Percentiles rank a stretch among this genome's conserved stretches.
Conservation (phyloP, 352 stramenopile genomes). For the Phytophthora crassamura region DNA sequence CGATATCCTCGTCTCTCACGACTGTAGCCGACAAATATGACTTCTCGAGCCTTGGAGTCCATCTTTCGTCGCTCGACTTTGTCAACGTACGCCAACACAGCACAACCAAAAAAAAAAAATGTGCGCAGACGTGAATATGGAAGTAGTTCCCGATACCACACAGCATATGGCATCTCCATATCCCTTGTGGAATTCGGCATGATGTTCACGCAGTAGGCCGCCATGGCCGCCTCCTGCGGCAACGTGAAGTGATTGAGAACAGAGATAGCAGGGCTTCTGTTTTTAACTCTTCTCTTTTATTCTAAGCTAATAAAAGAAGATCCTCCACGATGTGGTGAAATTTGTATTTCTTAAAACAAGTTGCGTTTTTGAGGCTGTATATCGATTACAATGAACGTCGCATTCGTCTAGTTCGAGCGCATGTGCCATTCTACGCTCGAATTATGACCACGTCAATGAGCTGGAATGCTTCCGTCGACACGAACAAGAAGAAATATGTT, state of each 20-base stretch:
- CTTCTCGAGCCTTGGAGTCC: conserved; percentile 6
- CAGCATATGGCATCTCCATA: conserved; percentile 16
- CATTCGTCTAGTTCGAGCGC: too few species aligned
- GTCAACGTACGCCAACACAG: conserved; percentile 10
- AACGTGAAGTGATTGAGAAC: conserved; percentile 26
- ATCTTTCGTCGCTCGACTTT: conserved; percentile 6
- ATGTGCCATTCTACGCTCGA: too few species aligned
- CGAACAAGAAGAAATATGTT: too few species aligned
- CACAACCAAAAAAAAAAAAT: conserved; percentile 27
- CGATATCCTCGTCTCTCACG: not conserved
- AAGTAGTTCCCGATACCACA: conserved; percentile 15
- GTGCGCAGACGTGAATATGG: conserved; percentile 3
- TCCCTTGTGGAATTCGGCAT: conserved; percentile 6
- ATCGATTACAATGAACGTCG: too few species aligned
- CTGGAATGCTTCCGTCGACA: too few species aligned
- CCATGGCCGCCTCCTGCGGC: conserved; percentile 14
- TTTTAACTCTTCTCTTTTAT: too few species aligned
- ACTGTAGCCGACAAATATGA: conserved; percentile 10
- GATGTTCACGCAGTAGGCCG: conserved; percentile 25
- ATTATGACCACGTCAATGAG: too few species aligned
- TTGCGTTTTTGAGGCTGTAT: too few species aligned
- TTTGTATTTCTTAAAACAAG: too few species aligned
- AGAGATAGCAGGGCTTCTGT: too few species aligned
- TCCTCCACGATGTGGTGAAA: too few species aligned
- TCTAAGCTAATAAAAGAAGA: too few species aligned